phyloP scores from a whole-genome alignment of 352 stramenopile species.

The Phytophthora podocarpi region DNA sequence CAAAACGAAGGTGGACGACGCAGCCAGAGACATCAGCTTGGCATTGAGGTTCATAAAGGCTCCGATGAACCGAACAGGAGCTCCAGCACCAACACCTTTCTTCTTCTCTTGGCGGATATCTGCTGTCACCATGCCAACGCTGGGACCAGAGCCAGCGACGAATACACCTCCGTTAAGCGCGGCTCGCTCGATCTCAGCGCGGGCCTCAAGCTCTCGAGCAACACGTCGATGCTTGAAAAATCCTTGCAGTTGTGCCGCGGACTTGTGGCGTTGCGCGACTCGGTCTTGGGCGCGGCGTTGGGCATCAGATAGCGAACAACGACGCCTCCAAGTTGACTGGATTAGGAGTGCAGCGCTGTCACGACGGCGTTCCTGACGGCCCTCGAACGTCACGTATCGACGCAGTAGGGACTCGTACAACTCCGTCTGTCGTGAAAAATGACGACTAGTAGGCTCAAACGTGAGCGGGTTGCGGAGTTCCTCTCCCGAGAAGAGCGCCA shows the following conservation, averaged over 20 bases:
- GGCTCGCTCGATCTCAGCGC: conserved; percentile 52
- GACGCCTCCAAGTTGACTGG: conserved; percentile 69
- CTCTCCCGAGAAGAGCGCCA: conserved; percentile 62
- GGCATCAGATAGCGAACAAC: conserved; percentile 42
- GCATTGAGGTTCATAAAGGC: conserved; percentile 51
- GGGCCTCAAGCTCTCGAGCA: conserved; percentile 55
- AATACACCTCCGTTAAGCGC: conserved; percentile 68
- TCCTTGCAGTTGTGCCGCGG: conserved; percentile 49
- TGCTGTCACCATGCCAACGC: conserved; percentile 17
- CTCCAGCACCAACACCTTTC: not conserved
- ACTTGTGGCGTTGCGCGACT: conserved; percentile 45
- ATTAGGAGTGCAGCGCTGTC: conserved; percentile 56
- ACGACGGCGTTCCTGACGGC: conserved; percentile 34
- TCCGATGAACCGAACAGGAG: conserved; percentile 48
- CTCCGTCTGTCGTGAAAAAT: conserved; percentile 36
- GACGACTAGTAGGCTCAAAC: conserved; percentile 26
- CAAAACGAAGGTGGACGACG: conserved; percentile 56
- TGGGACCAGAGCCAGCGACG: conserved; percentile 50
- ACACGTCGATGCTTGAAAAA: conserved; percentile 57
- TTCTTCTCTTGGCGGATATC: conserved; percentile 15
- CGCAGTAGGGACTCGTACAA: conserved; percentile 54
- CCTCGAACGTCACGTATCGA: conserved; percentile 60
- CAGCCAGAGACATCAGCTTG: conserved; percentile 34
- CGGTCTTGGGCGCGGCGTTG: conserved; percentile 31
- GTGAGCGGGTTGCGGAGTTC: conserved; percentile 72